Percentiles rank a stretch among this genome's conserved stretches.
These are phyloP conservation scores for Chaetomium sp. DNA, from an alignment of 2,329 filamentous ascomycete species.

Conservation along the genomic window DNA sequence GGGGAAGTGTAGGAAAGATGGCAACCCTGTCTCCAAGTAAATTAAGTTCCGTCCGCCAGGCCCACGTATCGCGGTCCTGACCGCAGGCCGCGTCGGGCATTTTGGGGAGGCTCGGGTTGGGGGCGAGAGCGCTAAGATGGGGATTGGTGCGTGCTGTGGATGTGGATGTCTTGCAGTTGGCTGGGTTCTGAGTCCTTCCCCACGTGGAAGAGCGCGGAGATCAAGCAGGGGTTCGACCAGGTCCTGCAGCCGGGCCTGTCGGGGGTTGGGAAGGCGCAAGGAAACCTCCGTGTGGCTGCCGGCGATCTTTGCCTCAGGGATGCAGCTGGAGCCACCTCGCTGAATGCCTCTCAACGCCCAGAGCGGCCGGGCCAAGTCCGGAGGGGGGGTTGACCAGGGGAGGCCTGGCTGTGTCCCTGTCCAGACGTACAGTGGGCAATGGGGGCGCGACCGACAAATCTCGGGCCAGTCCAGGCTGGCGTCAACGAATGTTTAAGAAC, in stretches of 20 bases:
- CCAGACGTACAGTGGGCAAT: not conserved
- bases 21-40: not conserved
- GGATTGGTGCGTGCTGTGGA: not conserved
- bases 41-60: not conserved
- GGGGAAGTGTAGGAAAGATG: not conserved
- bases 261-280: not conserved
- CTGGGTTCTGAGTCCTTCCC: conserved; percentile 5
- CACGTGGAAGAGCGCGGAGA: conserved; percentile 14
- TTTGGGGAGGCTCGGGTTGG: not conserved
- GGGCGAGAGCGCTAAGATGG: not conserved
- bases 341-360: not conserved
- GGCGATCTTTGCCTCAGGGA: not conserved
- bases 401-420: not conserved
- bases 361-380: not conserved
- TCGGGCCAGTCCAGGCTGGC: not conserved
- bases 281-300: not conserved
- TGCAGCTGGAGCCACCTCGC: not conserved
- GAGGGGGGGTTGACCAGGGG: not conserved
- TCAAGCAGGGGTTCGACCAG: not conserved
- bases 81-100: not conserved
- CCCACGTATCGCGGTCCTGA: not conserved
- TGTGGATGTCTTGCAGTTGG: not conserved
- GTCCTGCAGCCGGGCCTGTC: too few relatives aligned
- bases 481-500: not conserved
- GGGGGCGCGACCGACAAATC: not conserved